Base-by-base conservation (phyloP, 2,329 filamentous ascomycete species). In the Harringtonia aguacate region DNA sequence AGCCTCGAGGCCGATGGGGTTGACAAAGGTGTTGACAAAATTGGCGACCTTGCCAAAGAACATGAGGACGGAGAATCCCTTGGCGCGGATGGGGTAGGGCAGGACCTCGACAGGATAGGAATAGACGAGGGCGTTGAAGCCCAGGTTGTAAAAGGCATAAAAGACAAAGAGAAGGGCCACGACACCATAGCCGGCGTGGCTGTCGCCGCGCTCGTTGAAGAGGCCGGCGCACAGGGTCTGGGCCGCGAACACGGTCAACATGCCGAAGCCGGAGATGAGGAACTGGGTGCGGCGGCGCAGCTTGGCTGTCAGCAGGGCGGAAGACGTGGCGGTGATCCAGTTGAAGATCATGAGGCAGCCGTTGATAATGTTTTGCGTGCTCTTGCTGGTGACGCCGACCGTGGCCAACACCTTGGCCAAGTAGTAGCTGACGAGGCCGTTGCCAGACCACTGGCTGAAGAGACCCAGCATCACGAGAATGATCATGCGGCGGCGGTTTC, bases 41-140 rank as follows among this genome's bases (percentile, higher is more conserved):
- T 55, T 50, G 2, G 57, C 56, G 10, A 50, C 49, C 40, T 57
- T 56, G 48, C 56, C 55, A 43, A 56, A 59, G 48, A 59, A 55
- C 50, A 59, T 55, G 49, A 59, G 59, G 43, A 58, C 54, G 48
- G 58, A 46, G 39, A 61, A 57, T n/a, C 58, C 58, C 9, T 56
- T 52, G 13, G 56, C 52, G 8, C 58, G 54, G 46, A 58, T 53
- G 7, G 53, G 51, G 37, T 55, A 61, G 2, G 50, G 59, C 47
- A 54, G 62, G 39, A 59, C 50, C 45, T 61, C 57, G 29, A 60
- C 54, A 7, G 60, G 55, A 45, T 60, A 61, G 2, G 58, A 80
- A 58, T 80, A 80, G 1, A 75, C 79, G 44, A 83, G 62, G 14
- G 78, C 74, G 54, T 81, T 82, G 57, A 80, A 79, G n/a, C 76